Base-by-base conservation (phyloP, 306 rosid species). In the Aeschynomene evenia region DNA sequence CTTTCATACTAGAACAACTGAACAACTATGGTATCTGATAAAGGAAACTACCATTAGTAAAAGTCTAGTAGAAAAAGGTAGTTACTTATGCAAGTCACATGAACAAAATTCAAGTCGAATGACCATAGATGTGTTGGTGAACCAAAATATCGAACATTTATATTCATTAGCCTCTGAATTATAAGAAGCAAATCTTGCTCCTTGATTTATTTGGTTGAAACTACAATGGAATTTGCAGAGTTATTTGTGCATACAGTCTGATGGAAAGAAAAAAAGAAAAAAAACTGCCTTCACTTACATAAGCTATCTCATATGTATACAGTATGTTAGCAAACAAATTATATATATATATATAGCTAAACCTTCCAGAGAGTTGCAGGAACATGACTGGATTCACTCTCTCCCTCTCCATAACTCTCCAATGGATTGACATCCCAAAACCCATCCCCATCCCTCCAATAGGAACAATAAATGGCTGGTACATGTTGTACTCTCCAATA, bases 401-500 rank as follows among this genome's bases (percentile, higher is more conserved):
- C 81, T 28, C 55, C 11, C 29, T 82, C 85, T 15, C 46, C 78
- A 43, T 74, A 59, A 34, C 78, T 78, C 18, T 83, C 82, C 22
- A 81, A 31, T 33, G 96, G 81, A 68, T 69, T 71, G 15, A 86
- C 86, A 73, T 81, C 90, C 96, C 92, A 89, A 16, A 79, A 85
- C 7, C 74, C 81, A 37, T 79, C 87, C 7, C 74, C 81, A 37
- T 84, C 86, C 39, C 83, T 87, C 96, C 90, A 85, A 51, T 79
- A 83, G 4, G 84, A 46, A 2, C 82, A 46, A 48, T 85, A 74
- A 75, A 89, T 83, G 34, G 72, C 85, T 0, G 92, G 92, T 1
- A 87, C 83, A 59, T 83, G 79, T 56, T 70, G 63, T 9, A 85
- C 88, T 62, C 85, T 80, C 83, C 69, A 72, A 36, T 74, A 55